Evolutionary conservation across 2,329 filamentous ascomycete species (phyloP), one percentile per base, ranked within the genome.

Genomic region (Sordariomycetes sp.): DNA sequence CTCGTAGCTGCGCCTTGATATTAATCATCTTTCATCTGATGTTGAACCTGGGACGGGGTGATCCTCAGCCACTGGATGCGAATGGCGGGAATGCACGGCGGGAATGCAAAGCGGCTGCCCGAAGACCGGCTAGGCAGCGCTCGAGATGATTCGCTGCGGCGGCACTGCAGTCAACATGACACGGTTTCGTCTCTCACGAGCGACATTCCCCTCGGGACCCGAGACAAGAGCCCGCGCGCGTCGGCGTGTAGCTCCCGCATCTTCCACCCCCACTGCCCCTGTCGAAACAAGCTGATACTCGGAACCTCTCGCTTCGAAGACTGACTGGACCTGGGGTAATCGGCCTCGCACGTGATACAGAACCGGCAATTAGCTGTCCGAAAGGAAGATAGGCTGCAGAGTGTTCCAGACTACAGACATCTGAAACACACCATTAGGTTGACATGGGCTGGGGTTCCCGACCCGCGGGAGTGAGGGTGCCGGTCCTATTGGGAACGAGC

Each of bases 381-480:
- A 50, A 20, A 20, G 45, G 32, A 36, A 51, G 55, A 53, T 57
- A 53, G 53, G 53, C 53, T 35, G 55, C 22, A 36, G 39, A 57
- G 51, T 45, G 55, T 57, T 53, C 55, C 55, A 57, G 55, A 52
- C 50, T 35, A 34, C 32, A 8, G 50, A 17, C 7, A 51, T 57
- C 45, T 57, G 55, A 57, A 57, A 57, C 55, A 36, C 39, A n/a
- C 39, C 28, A 32, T 32, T 32, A 8, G 28, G 28, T 32, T 3
- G 28, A 45, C 10, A 17, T 10, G 35, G 35, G 17, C 17, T 17
- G 28, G 52, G 8, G 45, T 50, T 50, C 45, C 13, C 22, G 45
- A 22, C 6, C 22, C 6, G 45, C 28, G 28, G 42, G 45, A 20
- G 45, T 45, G 45, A 24, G 7, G n/a, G 45, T 24, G 45, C 20